phyloP scores from a whole-genome alignment of 257 asterid genomes.

The Anisodus tanguticus region DNA sequence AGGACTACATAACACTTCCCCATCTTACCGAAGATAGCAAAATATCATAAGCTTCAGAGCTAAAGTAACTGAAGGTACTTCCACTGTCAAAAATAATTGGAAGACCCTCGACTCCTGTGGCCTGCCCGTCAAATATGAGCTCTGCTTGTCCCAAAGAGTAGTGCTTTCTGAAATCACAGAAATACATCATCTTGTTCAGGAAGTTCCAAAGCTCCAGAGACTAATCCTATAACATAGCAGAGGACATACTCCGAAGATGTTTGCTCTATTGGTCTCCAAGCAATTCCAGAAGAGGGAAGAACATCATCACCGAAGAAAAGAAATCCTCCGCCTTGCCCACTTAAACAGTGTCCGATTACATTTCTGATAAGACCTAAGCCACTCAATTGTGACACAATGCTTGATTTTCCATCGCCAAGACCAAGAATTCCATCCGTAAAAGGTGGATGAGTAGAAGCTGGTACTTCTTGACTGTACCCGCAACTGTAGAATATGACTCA shows the following conservation, averaged over 20 bases:
- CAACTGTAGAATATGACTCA: slow-evolving; percentile 54
- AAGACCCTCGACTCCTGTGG: slow-evolving; percentile 38
- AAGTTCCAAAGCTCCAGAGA: neutral
- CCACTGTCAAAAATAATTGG: slow-evolving; percentile 54
- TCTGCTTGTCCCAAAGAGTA: slow-evolving; percentile 47
- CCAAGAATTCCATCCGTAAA: slow-evolving; percentile 93
- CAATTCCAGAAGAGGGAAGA: slow-evolving; percentile 50
- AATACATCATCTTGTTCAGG: neutral
- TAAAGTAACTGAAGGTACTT: slow-evolving; percentile 54
- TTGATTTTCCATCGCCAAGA: slow-evolving; percentile 79
- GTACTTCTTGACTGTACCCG: slow-evolving; percentile 85
- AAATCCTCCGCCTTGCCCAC: slow-evolving; percentile 80
- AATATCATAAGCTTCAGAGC: slow-evolving; percentile 36
- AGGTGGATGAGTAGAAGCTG: slow-evolving; percentile 54
- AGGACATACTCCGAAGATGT: slow-evolving; percentile 41
- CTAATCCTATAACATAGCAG: neutral
- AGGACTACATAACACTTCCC: neutral
- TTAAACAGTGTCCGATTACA: slow-evolving; percentile 83
- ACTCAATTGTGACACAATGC: slow-evolving; percentile 69
- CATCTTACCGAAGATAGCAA: slow-evolving; percentile 47
- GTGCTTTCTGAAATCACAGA: slow-evolving; percentile 41
- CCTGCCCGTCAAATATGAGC: slow-evolving; percentile 39
- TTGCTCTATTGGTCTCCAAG: slow-evolving; percentile 46
- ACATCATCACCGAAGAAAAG: slow-evolving; percentile 87
- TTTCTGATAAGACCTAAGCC: slow-evolving; percentile 59